Percentiles rank a stretch among this genome's conserved stretches.
phyloP scores from a whole-genome alignment of 768 basidiomycete species.

The Multifurca ochricompacta region DNA sequence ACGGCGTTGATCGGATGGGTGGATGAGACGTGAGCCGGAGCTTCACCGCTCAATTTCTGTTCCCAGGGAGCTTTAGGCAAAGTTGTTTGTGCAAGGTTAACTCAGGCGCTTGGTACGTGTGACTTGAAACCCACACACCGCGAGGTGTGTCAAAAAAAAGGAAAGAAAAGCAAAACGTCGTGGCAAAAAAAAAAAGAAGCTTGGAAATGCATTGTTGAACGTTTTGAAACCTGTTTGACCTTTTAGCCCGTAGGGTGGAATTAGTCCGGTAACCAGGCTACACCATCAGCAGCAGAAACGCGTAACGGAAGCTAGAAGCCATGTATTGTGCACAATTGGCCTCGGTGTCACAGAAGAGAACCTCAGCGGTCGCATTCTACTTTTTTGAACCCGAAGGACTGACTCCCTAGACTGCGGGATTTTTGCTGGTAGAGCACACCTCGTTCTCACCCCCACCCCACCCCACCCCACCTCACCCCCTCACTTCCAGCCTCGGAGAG shows the following conservation, averaged over 20 bases:
- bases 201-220: too few relatives aligned
- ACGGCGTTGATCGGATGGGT: slow-evolving; percentile 1
- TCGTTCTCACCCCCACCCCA: too few relatives aligned
- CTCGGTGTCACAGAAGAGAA: neutral
- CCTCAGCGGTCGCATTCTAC: neutral
- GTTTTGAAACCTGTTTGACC: neutral
- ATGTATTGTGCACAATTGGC: neutral
- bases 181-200: neutral
- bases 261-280: neutral
- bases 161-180: too few relatives aligned
- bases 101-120: neutral
- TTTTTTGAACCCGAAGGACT: neutral
- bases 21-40: neutral
- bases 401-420: too few relatives aligned
- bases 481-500: too few relatives aligned
- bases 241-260: neutral
- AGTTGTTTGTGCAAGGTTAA: neutral
- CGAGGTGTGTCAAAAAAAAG: neutral
- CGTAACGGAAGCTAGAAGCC: neutral
- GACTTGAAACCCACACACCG: neutral
- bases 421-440: too few relatives aligned
- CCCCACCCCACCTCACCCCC: too few relatives aligned
- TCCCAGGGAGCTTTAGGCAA: neutral
- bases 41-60: neutral
- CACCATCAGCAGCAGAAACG: neutral